phyloP scores from a whole-genome alignment of 306 rosid genomes.

The Vigna radiata region DNA sequence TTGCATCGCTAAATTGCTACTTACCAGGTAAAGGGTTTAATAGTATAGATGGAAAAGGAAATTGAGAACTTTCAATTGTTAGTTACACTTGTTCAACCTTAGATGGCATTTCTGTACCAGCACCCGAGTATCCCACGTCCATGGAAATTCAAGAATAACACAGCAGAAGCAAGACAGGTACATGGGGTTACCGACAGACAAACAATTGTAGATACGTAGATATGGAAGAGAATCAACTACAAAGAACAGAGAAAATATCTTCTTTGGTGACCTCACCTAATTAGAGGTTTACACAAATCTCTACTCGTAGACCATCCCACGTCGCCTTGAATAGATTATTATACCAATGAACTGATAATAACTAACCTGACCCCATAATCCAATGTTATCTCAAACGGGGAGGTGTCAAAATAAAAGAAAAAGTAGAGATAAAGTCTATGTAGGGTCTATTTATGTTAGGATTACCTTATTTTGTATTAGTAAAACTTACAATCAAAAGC shows the following conservation, averaged over 20 bases:
- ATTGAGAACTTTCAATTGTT: no score
- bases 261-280: not conserved
- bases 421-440: not conserved
- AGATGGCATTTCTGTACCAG: no score
- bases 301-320: not conserved
- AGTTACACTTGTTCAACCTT: no score
- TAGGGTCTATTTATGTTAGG: not conserved
- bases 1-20: no score
- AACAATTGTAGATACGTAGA: no score
- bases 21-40: no score
- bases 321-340: not conserved
- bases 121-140: no score
- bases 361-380: not conserved
- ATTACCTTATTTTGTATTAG: not conserved
- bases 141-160: no score
- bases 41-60: no score
- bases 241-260: not conserved
- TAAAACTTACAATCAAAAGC: not conserved
- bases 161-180: no score
- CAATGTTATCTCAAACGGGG: not conserved
- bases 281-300: not conserved
- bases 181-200: no score
- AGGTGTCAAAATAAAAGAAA: not conserved
- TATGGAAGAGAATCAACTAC: no score
- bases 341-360: not conserved